Evolutionary conservation across 768 basidiomycete genomes (phyloP).

Genomic region (Gyrodon lividus): DNA sequence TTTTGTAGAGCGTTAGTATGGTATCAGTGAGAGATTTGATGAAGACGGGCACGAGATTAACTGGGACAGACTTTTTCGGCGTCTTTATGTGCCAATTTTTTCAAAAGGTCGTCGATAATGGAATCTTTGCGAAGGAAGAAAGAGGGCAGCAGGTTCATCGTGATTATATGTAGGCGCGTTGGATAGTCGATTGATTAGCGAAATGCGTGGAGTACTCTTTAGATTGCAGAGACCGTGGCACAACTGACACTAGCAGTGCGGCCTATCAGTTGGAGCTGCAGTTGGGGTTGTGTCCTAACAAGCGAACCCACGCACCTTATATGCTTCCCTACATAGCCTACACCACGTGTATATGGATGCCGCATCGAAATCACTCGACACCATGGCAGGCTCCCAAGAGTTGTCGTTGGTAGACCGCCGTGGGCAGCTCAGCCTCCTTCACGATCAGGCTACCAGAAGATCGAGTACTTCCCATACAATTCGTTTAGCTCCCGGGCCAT

Average conservation of each 20-base stretch:
- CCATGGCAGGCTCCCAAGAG: too few species aligned
- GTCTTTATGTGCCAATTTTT: constrained; percentile 21
- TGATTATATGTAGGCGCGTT: constrained; percentile 3
- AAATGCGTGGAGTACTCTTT: background rate
- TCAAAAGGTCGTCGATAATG: constrained; percentile 24
- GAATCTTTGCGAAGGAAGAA: constrained; percentile 27
- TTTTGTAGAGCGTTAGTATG: background rate
- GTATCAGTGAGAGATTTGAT: background rate
- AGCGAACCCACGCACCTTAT: background rate
- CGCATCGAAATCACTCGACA: background rate
- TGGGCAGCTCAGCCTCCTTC: too few species aligned
- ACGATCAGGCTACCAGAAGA: too few species aligned
- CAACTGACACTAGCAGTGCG: background rate
- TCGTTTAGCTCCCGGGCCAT: too few species aligned
- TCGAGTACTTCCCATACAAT: too few species aligned
- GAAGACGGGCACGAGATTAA: background rate
- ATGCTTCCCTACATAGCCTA: background rate
- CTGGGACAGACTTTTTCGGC: constrained; percentile 15
- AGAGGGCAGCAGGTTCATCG: constrained; percentile 27
- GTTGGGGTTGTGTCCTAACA: background rate
- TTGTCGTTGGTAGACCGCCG: too few species aligned
- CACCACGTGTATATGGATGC: background rate
- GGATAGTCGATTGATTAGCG: background rate
- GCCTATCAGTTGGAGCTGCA: too few species aligned
- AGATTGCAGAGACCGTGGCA: background rate